These are phyloP conservation scores for Yamadazyma atmosphaerica DNA, from an alignment of 1,139 yeast species.

Conservation along the genomic window DNA sequence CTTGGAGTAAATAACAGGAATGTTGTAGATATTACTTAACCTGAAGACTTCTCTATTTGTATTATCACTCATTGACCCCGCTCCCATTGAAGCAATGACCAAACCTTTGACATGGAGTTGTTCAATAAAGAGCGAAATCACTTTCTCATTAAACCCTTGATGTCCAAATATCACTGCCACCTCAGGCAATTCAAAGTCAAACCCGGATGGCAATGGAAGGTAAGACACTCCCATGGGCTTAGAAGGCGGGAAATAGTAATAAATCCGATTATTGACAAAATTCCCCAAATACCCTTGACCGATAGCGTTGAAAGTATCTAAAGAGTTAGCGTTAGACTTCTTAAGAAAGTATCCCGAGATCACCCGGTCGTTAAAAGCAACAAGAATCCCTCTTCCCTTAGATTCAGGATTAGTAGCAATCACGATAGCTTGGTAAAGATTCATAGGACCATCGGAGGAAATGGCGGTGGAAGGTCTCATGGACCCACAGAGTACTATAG, in stretches of 20 bases:
- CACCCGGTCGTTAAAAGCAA: slow-evolving; percentile 65
- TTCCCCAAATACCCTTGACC: slow-evolving; percentile 73
- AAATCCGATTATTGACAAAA: slow-evolving; percentile 65
- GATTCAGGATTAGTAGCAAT: slow-evolving; percentile 56
- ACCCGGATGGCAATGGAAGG: slow-evolving; percentile 15
- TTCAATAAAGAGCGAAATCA: slow-evolving; percentile 46
- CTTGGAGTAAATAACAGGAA: slow-evolving; percentile 64
- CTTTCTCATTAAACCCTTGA: slow-evolving; percentile 54
- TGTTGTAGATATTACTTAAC: slow-evolving; percentile 29
- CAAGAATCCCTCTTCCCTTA: slow-evolving; percentile 59
- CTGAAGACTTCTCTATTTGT: slow-evolving; percentile 45
- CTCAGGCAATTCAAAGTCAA: slow-evolving; percentile 29
- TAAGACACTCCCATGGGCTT: slow-evolving; percentile 56
- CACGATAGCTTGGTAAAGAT: slow-evolving; percentile 66
- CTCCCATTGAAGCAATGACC: slow-evolving; percentile 70
- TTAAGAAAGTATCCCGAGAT: slow-evolving; percentile 71
- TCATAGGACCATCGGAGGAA: slow-evolving; percentile 74
- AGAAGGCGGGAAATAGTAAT: slow-evolving; percentile 62
- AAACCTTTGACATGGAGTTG: slow-evolving; percentile 51
- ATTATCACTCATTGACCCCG: slow-evolving; percentile 59
- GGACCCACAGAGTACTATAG: slow-evolving; percentile 68
- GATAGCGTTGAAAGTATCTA: slow-evolving; percentile 66
- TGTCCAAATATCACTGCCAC: slow-evolving; percentile 47
- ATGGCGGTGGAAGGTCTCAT: slow-evolving; percentile 74
- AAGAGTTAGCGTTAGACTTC: slow-evolving; percentile 66